Evolutionary conservation across 1,284 basidiomycete genomes (phyloP), one percentile per base, ranked within the genome.

Genomic region (Ustanciosporium gigantosporum): DNA sequence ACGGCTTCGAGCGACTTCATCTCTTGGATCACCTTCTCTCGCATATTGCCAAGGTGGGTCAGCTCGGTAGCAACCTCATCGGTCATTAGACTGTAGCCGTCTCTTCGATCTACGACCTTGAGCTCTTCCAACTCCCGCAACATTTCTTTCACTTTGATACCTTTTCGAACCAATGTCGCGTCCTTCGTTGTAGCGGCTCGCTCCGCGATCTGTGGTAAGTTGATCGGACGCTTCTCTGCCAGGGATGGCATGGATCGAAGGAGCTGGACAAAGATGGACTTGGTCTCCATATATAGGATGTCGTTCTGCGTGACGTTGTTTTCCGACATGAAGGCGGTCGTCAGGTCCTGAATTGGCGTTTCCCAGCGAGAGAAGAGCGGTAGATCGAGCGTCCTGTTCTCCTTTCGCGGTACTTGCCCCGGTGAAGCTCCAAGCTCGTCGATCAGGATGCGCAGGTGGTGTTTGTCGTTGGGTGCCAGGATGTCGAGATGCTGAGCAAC

Each of bases 121-220:
- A 88, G 84, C 77, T 93, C 89, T 79, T 96, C 93, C 36, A 99
- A 83, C 79, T 98, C 95, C 44, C 92, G 85, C 23, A 99, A 82
- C 89, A 98, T 93, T 82, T 96, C 91, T 82, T 96, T 95, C 66
- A 97, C 94, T 79, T 98, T 98, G 85, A 98, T 95, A 24, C 95
- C 94, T 75, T 89, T 91, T 34, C 93, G 86, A 16, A 97, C 94
- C 25, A 98, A 84, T 25, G 88, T 88, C 11, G 91, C 90, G 77
- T 98, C 94, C 79, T 96, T 97, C 42, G 93, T 92, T 21, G 94
- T 96, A 17, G 94, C 93, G 1, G 95, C 94, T 14, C 88, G 83
- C 79, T 97, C 95, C 2, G 94, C 92, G 55, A 98, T 88, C 14
- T 83, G 85, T n/a, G 87, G 82, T 19, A 99, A 84, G 74, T 94